Conservation (phyloP, 305 asterid species). For the Solanum hybrid region DNA sequence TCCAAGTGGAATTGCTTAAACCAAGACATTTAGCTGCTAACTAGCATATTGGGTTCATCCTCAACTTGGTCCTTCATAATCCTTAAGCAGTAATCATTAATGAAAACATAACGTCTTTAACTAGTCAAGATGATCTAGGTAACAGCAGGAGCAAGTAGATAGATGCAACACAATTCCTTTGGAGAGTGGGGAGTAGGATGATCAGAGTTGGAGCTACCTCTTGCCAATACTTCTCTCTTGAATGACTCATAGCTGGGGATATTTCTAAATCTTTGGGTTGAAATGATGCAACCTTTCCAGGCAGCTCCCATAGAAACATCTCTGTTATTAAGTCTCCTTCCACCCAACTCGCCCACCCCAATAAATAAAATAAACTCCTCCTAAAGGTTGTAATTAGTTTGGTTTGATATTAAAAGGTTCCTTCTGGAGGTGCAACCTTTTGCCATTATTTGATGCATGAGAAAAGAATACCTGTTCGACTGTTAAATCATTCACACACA, state of each 20-base stretch:
- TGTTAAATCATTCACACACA: not conserved
- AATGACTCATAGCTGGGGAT: not conserved
- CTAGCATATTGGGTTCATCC: not conserved
- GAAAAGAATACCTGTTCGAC: not conserved
- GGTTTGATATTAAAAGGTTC: not conserved
- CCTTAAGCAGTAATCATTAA: not conserved
- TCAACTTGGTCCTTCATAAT: not conserved
- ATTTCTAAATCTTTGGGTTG: not conserved
- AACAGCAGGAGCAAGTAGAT: not conserved
- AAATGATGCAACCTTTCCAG: not conserved
- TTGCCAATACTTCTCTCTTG: not conserved
- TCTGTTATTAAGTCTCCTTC: not conserved
- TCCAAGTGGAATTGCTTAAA: not conserved
- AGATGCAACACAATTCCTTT: not conserved
- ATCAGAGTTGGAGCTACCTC: not conserved
- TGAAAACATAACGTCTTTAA: not conserved
- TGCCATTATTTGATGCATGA: not conserved
- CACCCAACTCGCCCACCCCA: not conserved
- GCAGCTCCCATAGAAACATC: not conserved
- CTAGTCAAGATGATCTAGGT: not conserved
- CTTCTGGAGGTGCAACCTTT: not conserved
- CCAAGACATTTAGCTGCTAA: not conserved
- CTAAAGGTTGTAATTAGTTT: not conserved
- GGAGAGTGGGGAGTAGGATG: not conserved
- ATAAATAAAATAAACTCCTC: not conserved